A percentile compares a stretch with the other conserved stretches of the same genome.
Conservation (phyloP, 345 rosid genomes). For the Carallia brachiata region DNA sequence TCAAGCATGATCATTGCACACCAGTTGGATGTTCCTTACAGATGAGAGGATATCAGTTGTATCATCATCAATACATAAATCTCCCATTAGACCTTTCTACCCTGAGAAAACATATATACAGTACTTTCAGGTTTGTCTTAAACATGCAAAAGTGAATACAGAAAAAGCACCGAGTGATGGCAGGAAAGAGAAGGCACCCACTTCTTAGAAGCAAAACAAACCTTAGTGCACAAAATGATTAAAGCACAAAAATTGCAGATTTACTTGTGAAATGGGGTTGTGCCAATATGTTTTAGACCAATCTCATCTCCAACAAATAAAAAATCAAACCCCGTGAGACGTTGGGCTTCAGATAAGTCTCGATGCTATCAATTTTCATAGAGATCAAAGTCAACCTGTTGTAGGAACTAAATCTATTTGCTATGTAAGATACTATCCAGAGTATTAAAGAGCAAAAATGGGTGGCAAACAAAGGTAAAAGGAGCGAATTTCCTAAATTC, state of each 20-base stretch:
- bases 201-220: not conserved
- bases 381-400: not conserved
- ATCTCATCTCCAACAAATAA: not conserved
- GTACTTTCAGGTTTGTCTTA: too few species aligned
- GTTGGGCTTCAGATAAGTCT: not conserved
- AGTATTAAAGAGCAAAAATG: not conserved
- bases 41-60: conserved; percentile 19
- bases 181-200: not conserved
- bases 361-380: not conserved
- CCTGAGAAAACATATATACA: conserved; percentile 11
- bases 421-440: not conserved
- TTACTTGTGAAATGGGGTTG: not conserved
- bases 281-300: not conserved
- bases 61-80: conserved; percentile 25
- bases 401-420: not conserved
- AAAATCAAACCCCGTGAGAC: not conserved
- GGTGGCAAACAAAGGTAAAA: not conserved
- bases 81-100: conserved; percentile 41
- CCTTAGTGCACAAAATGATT: not conserved
- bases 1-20: not conserved
- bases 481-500: not conserved
- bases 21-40: conserved; percentile 31
- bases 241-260: not conserved
- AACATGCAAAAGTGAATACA: not conserved
- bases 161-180: not conserved